phyloP scores from a whole-genome alignment of 768 basidiomycete genomes.

The Rhodotorula diobovata region DNA sequence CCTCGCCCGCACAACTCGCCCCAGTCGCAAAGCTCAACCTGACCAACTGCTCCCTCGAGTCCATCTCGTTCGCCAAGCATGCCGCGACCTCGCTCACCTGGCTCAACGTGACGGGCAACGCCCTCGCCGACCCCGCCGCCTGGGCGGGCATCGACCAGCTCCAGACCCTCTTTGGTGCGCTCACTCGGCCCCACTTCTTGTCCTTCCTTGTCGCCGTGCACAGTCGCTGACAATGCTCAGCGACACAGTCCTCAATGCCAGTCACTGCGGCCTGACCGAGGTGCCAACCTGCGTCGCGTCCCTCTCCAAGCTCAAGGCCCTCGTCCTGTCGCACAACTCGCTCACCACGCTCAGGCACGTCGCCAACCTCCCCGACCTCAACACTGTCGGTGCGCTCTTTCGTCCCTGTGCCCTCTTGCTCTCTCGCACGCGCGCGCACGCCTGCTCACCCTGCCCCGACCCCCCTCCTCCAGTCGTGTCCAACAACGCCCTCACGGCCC shows the following conservation, averaged over 20 bases:
- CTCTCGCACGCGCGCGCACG: too few relatives aligned
- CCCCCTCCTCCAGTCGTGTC: constrained; percentile 29
- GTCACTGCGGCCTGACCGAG: constrained; percentile 23
- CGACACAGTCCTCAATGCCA: constrained; percentile 34
- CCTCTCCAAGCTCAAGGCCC: constrained; percentile 34
- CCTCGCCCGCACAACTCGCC: not conserved
- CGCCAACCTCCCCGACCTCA: constrained; percentile 26
- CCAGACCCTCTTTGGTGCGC: constrained; percentile 24
- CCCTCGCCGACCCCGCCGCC: constrained; percentile 9
- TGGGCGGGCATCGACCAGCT: constrained; percentile 33
- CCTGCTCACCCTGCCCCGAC: not conserved
- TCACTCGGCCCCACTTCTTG: not conserved
- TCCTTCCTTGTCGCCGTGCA: too few relatives aligned
- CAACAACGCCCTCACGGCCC: constrained; percentile 34
- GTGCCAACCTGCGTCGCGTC: constrained; percentile 20
- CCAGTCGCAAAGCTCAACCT: constrained; percentile 26
- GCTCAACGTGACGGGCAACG: constrained; percentile 36
- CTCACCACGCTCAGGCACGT: constrained; percentile 30
- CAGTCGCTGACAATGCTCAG: not conserved
- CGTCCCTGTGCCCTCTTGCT: not conserved
- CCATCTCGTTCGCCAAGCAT: constrained; percentile 13
- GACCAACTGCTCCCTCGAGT: constrained; percentile 19
- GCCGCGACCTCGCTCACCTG: constrained; percentile 26
- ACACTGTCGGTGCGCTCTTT: constrained; percentile 22
- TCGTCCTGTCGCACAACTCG: constrained; percentile 38